These are phyloP conservation scores for Ustulina deusta DNA, from an alignment of 2,329 filamentous ascomycete species.

Conservation along the genomic window DNA sequence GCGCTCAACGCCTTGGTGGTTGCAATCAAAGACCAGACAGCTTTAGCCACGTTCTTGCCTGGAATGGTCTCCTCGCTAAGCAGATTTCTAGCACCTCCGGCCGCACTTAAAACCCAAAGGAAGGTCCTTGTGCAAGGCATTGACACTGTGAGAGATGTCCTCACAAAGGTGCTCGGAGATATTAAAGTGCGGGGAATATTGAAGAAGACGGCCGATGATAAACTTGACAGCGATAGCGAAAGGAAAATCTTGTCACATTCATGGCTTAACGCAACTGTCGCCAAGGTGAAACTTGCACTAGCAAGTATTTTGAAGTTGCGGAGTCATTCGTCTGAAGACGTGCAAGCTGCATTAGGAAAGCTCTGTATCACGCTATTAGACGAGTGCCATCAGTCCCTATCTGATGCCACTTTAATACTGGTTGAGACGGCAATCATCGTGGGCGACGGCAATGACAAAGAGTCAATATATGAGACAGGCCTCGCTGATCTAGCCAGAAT, in stretches of 20 bases:
- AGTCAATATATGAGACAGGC: constrained; percentile 58
- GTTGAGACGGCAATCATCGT: constrained; percentile 85
- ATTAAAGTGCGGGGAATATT: constrained; percentile 64
- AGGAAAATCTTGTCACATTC: constrained; percentile 59
- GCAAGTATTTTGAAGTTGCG: constrained; percentile 81
- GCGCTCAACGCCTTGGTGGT: constrained; percentile 72
- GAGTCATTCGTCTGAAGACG: constrained; percentile 74
- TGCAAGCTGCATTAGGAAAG: constrained; percentile 74
- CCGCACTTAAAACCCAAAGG: constrained; percentile 64
- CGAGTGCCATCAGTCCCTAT: constrained; percentile 79
- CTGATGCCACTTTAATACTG: constrained; percentile 75
- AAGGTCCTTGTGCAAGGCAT: constrained; percentile 74
- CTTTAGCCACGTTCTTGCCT: constrained; percentile 86
- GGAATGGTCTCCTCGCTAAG: constrained; percentile 86
- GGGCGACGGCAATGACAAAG: constrained; percentile 62
- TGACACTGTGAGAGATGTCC: constrained; percentile 65
- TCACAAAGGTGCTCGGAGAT: constrained; percentile 69
- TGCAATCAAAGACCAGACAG: constrained; percentile 77
- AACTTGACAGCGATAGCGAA: constrained; percentile 44
- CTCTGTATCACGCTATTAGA: constrained; percentile 82
- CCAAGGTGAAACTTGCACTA: constrained; percentile 86
- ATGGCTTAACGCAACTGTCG: constrained; percentile 84
- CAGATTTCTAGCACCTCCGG: constrained; percentile 77
- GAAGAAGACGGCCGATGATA: constrained; percentile 50
- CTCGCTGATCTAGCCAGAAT: constrained; percentile 72